Conservation (phyloP, 163 green algal genomes). For the Chlamydomonas reinhardtii region DNA sequence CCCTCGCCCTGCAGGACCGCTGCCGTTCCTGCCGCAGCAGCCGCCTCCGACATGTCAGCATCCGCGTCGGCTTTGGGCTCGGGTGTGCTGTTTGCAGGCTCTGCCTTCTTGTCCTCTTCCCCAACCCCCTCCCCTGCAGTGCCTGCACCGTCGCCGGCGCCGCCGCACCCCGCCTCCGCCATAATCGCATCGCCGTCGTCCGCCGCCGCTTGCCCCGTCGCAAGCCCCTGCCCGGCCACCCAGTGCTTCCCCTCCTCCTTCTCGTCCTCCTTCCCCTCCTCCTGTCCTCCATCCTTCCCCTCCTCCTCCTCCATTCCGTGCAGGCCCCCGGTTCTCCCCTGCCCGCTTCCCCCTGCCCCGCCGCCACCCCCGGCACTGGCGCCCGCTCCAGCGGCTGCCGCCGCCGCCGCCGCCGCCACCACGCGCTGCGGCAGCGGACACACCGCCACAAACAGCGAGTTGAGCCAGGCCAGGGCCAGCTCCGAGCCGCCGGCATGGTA, state of each 20-base stretch:
- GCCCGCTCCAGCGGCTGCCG: background rate
- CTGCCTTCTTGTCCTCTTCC: too few relatives aligned
- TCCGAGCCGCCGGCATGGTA: slow-evolving; percentile 28
- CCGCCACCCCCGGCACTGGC: background rate
- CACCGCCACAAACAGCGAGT: slow-evolving; percentile 24
- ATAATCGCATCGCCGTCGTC: background rate
- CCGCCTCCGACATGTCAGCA: too few relatives aligned
- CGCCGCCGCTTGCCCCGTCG: background rate
- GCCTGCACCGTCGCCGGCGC: background rate
- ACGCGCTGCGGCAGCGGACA: background rate
- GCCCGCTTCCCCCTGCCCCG: background rate
- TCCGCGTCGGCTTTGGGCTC: too few relatives aligned
- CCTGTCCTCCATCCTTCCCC: background rate
- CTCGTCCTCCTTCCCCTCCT: background rate
- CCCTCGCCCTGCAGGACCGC: background rate
- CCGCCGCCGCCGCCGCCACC: background rate
- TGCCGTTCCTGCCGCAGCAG: too few relatives aligned
- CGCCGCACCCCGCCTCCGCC: background rate
- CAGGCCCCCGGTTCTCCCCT: background rate
- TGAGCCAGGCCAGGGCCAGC: slow-evolving; percentile 22
- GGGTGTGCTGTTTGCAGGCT: too few relatives aligned
- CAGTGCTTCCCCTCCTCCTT: background rate
- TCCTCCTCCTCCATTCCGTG: background rate
- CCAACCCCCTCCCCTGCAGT: background rate
- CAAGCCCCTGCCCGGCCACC: background rate